Base-by-base conservation (phyloP, 768 basidiomycete genomes). In the Panaeolus cyanescens region DNA sequence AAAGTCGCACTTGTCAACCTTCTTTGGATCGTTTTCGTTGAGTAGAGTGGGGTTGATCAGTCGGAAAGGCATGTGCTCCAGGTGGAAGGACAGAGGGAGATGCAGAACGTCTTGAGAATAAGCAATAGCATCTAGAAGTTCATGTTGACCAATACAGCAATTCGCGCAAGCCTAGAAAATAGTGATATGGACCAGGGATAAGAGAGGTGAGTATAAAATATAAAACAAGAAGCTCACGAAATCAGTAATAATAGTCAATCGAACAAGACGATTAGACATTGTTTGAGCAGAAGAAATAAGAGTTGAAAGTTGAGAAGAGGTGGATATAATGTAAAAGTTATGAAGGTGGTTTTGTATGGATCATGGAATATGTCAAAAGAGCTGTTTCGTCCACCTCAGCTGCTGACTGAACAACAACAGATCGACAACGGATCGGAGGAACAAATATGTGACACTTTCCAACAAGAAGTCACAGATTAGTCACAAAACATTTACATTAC, bases 121-220 rank as follows among this genome's bases (percentile, higher is more conserved):
- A 3, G 75, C 68, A 54, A 85, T 79, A 33, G 84, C 84, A 50
- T 77, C 73, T 53, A 83, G 70, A 25, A 85, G 77, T 67, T 85
- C 84, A 67, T 82, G 79, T 65, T 85, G 80, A 15, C 79, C 79
- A 42, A 85, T 74, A 65, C 77, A 84, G 71, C 84, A 86, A 68
- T 82, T 83, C 32, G 78, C 74, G 65, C 83, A 85, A 55, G 77
- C 75, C 83, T 85, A 64, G 19, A 39, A 28, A 36, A 39, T 15
- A 15, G 28, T 17, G 30, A 45, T 39, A 58, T 39, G 55, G 42
- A 40, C 54, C 31, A 32, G 56, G 56, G 65, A 36, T 28, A 56
- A 28, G 54, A 28, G 54, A 58, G 54, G 42, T 19, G 50, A 55
- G 28, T 32, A 32, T 25, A 36, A 56, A 55, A 55, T 34, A 36